A percentile compares a stretch with the other conserved stretches of the same genome.
Evolutionary conservation across 768 basidiomycete species (phyloP).

Genomic region (Suillus discolor): DNA sequence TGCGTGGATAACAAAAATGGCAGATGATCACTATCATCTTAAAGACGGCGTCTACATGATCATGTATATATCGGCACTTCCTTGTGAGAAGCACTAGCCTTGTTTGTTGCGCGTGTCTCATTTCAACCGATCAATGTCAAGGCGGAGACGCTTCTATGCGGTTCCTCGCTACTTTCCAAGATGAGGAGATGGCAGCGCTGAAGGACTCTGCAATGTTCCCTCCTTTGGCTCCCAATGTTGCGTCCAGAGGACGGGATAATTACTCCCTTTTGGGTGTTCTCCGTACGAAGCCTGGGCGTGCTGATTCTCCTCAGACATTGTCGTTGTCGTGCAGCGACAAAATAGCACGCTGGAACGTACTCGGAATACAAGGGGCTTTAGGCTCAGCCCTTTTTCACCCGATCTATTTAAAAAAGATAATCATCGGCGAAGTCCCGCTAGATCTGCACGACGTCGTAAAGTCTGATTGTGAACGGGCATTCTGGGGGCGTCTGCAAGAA

Average conservation of each 20-base stretch:
- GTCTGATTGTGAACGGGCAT: conserved; percentile 70
- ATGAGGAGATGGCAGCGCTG: conserved; percentile 67
- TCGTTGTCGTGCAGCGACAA: conserved; percentile 97
- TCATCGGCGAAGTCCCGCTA: conserved; percentile 71
- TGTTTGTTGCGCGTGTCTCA: conserved; percentile 44
- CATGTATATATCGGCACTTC: conserved; percentile 79
- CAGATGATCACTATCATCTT: conserved; percentile 47
- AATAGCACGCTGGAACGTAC: conserved; percentile 81
- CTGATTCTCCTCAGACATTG: conserved; percentile 80
- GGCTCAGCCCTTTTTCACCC: conserved; percentile 56
- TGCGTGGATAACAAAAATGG: conserved; percentile 27
- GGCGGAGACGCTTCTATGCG: conserved; percentile 91
- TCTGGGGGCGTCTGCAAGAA: conserved; percentile 55
- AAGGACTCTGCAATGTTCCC: conserved; percentile 52
- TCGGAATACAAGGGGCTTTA: conserved; percentile 87
- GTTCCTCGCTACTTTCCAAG: conserved; percentile 74
- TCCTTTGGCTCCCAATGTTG: conserved; percentile 36
- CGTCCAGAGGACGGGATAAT: conserved; percentile 78
- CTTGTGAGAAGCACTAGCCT: conserved; percentile 45
- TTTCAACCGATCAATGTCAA: conserved; percentile 33
- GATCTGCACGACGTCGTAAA: conserved; percentile 42
- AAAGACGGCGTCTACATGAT: conserved; percentile 49
- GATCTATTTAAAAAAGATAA: conserved; percentile 63
- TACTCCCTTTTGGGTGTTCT: conserved; percentile 76
- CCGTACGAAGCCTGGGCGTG: conserved; percentile 93